These are phyloP conservation scores for Darksidea phi DNA, from an alignment of 495 filamentous ascomycete genomes.

Conservation along the genomic window DNA sequence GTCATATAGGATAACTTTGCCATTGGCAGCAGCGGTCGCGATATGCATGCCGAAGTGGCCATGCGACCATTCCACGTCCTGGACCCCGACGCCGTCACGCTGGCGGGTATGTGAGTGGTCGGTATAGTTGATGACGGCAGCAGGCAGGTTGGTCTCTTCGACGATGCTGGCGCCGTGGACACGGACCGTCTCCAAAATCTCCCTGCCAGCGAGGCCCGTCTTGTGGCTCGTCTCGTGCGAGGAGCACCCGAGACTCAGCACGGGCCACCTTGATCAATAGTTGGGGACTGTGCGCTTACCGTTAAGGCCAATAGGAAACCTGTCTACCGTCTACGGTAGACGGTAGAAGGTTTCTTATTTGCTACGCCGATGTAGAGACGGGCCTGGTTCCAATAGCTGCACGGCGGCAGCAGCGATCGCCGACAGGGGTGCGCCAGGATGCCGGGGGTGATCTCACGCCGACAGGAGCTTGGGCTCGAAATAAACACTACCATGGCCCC, in stretches of 20 bases:
- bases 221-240: slow-evolving; percentile 72
- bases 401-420: too few relatives aligned
- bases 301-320: too few relatives aligned
- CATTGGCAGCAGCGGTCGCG: slow-evolving; percentile 80
- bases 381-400: too few relatives aligned
- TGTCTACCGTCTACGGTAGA: too few relatives aligned
- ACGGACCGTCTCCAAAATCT: slow-evolving; percentile 79
- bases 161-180: slow-evolving; percentile 67
- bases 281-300: too few relatives aligned
- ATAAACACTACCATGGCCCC: too few relatives aligned
- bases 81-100: slow-evolving; percentile 74
- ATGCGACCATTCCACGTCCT: slow-evolving; percentile 83
- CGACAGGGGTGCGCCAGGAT: too few relatives aligned
- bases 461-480: too few relatives aligned
- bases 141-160: slow-evolving; percentile 77
- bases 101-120: slow-evolving; percentile 59
- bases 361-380: too few relatives aligned
- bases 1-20: slow-evolving; percentile 86
- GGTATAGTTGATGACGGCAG: slow-evolving; percentile 68
- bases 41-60: slow-evolving; percentile 63
- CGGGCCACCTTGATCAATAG: too few relatives aligned
- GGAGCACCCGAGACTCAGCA: slow-evolving; percentile 48
- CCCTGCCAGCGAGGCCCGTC: slow-evolving; percentile 72
- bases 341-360: too few relatives aligned
- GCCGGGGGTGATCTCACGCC: too few relatives aligned